phyloP scores from a whole-genome alignment of 2,329 filamentous ascomycete species.

The Trichoderma sp. region DNA sequence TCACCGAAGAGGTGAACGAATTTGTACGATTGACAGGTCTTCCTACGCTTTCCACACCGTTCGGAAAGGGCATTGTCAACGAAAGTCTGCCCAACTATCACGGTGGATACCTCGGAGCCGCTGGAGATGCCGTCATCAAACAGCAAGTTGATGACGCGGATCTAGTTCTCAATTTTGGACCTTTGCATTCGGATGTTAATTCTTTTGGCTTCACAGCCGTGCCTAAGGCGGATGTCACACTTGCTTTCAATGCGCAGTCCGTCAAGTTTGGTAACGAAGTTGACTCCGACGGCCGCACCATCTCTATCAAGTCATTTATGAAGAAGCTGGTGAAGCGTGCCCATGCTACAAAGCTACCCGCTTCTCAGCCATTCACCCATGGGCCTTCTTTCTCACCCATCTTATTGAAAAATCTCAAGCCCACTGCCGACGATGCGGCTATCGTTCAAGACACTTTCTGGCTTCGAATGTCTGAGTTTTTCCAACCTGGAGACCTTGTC shows the following conservation, averaged over 20 bases:
- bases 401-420: background rate
- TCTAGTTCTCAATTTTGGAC: conserved; percentile 45
- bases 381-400: conserved; percentile 29
- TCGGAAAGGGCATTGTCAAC: conserved; percentile 50
- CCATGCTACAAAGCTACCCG: conserved; percentile 24
- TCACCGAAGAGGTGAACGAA: conserved; percentile 40
- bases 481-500: conserved; percentile 53
- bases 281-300: conserved; percentile 26
- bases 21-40: conserved; percentile 43
- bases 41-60: conserved; percentile 47
- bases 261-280: background rate
- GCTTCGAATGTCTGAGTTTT: conserved; percentile 44
- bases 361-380: conserved; percentile 25
- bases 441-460: conserved; percentile 51
- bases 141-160: conserved; percentile 42
- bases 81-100: conserved; percentile 47
- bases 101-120: conserved; percentile 47
- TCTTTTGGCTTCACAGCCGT: conserved; percentile 38
- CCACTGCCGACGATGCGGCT: conserved; percentile 26
- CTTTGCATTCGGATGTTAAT: conserved; percentile 47
- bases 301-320: conserved; percentile 27
- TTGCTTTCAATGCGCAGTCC: conserved; percentile 28
- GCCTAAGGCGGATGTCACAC: conserved; percentile 33
- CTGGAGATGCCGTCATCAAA: conserved; percentile 34
- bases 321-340: conserved; percentile 33